A percentile compares a stretch with the other conserved stretches of the same genome.
Evolutionary conservation across 1,284 basidiomycete species (phyloP).

Genomic region (Pseudozyma hubeiensis): DNA sequence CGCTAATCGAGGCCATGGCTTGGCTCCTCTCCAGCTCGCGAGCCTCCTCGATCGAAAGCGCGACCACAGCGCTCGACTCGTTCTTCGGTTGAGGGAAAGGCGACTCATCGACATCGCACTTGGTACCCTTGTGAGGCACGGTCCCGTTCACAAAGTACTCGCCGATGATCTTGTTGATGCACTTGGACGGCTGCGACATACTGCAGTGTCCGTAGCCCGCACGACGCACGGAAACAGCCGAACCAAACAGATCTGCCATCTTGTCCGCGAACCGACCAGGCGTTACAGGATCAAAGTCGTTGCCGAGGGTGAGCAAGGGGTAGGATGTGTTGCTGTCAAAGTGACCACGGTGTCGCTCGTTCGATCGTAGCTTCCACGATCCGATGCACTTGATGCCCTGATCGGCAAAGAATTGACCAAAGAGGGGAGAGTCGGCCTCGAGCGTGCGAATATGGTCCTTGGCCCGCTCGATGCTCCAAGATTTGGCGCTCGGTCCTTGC

Average conservation of each 20-base stretch:
- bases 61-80: slow-evolving; percentile 4
- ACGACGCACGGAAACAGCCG: slow-evolving; percentile 39
- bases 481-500: slow-evolving; percentile 10
- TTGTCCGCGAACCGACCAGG: slow-evolving; percentile 41
- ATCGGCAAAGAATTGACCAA: slow-evolving; percentile 43
- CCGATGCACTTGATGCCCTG: slow-evolving; percentile 33
- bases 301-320: slow-evolving; percentile 51
- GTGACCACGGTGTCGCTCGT: slow-evolving; percentile 46
- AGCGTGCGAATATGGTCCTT: slow-evolving; percentile 29
- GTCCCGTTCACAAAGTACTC: slow-evolving; percentile 55
- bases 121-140: slow-evolving; percentile 42
- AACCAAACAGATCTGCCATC: slow-evolving; percentile 46
- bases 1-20: slow-evolving; percentile 34
- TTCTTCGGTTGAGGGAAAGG: slow-evolving; percentile 40
- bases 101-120: slow-evolving; percentile 38
- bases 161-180: slow-evolving; percentile 45
- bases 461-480: slow-evolving; percentile 34
- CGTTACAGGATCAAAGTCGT: slow-evolving; percentile 58
- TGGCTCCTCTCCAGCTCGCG: slow-evolving; percentile 21
- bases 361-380: slow-evolving; percentile 44
- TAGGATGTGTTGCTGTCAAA: slow-evolving; percentile 48
- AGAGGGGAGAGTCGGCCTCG: slow-evolving; percentile 40
- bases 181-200: slow-evolving; percentile 42
- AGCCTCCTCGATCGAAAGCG: slow-evolving; percentile 20
- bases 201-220: slow-evolving; percentile 56